Evolutionary conservation across 129 eudicot genomes (phyloP).

Genomic region (Glebionis coronaria): DNA sequence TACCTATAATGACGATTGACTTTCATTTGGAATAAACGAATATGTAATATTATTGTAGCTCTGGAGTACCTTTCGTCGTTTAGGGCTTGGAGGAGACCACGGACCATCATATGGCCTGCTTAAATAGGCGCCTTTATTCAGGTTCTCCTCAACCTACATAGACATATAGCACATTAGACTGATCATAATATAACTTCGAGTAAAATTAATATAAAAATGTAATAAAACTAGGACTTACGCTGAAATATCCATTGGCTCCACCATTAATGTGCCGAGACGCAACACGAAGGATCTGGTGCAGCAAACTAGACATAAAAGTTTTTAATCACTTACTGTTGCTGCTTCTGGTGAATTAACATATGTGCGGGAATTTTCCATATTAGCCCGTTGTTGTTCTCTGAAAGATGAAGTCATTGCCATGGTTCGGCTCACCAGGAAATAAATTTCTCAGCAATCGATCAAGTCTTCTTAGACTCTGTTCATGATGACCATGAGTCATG

Average conservation of each 20-base stretch:
- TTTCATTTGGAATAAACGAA: not conserved
- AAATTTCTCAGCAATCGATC: too few species aligned
- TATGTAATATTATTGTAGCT: too few species aligned
- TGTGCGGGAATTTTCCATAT: too few species aligned
- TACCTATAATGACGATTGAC: too few species aligned
- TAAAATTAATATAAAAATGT: too few species aligned
- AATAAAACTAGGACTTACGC: too few species aligned
- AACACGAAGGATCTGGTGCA: slow-evolving; percentile 75
- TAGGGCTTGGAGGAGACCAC: slow-evolving; percentile 42
- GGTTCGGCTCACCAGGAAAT: too few species aligned
- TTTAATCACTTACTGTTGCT: slow-evolving; percentile 49
- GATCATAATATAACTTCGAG: not conserved
- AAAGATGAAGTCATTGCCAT: too few species aligned
- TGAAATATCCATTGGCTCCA: not conserved
- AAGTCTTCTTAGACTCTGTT: too few species aligned
- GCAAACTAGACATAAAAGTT: slow-evolving; percentile 54
- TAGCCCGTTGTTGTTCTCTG: too few species aligned
- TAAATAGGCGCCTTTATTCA: slow-evolving; percentile 39
- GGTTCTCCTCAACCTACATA: slow-evolving; percentile 46
- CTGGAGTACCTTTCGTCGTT: slow-evolving; percentile 61
- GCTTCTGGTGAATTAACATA: slow-evolving; percentile 40
- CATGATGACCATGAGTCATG: too few species aligned
- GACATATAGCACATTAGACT: slow-evolving; percentile 1
- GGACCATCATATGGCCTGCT: slow-evolving; percentile 28
- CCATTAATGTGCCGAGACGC: slow-evolving; percentile 44